Evolutionary conservation across 345 rosid genomes (phyloP).

Genomic region (Rhodomyrtus tomentosa): DNA sequence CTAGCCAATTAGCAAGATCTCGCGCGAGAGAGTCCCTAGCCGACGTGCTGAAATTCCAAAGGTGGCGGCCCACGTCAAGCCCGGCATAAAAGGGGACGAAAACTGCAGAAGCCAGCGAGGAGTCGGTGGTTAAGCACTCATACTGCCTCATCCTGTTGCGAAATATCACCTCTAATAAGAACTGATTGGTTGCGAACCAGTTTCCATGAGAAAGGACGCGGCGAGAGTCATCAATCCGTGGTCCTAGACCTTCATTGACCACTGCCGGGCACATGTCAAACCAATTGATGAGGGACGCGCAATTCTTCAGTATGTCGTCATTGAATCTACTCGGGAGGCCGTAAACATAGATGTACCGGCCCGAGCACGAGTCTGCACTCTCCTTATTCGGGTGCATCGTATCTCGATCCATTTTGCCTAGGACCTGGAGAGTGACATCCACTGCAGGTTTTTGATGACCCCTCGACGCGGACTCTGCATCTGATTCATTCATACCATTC

Average conservation of each 20-base stretch:
- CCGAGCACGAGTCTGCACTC: constrained; percentile 16
- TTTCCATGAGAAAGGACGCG: constrained; percentile 1
- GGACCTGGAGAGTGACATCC: neutral
- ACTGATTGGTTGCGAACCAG: constrained; percentile 47
- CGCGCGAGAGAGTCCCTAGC: constrained; percentile 27
- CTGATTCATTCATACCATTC: neutral
- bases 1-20: constrained; percentile 23
- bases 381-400: neutral
- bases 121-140: constrained; percentile 37
- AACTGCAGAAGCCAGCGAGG: constrained; percentile 38
- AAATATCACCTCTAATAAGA: constrained; percentile 42
- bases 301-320: constrained; percentile 21
- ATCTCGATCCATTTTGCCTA: neutral
- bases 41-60: constrained; percentile 29
- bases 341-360: constrained; percentile 34
- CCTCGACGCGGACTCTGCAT: neutral
- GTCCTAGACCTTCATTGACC: constrained; percentile 35
- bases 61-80: constrained; percentile 30
- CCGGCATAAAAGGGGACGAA: constrained; percentile 47
- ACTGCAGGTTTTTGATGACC: neutral
- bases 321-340: constrained; percentile 40
- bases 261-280: constrained; percentile 36
- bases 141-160: constrained; percentile 40
- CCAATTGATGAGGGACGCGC: constrained; percentile 24
- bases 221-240: constrained; percentile 5